phyloP scores from a whole-genome alignment of 176 grass and related monocot genomes.

The Poa pratensis region DNA sequence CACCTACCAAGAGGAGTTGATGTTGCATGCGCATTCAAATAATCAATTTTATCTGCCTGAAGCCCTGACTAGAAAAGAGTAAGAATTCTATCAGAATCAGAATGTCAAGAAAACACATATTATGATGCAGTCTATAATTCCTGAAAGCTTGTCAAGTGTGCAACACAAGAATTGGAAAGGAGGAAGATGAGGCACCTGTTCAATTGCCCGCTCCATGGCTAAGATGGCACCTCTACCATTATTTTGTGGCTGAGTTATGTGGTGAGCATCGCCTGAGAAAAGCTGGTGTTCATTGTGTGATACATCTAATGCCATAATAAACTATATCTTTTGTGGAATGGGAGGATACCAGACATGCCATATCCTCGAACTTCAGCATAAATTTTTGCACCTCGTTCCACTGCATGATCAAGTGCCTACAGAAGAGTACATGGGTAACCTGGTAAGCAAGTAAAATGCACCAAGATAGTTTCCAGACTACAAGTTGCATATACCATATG shows the following conservation, averaged over 20 bases:
- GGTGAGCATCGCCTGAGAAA: constrained; percentile 85
- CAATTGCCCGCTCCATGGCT: constrained; percentile 80
- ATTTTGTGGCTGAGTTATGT: constrained; percentile 88
- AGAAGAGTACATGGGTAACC: neutral
- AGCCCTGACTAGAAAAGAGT: constrained; percentile 71
- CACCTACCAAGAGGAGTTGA: constrained; percentile 88
- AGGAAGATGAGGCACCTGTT: constrained; percentile 53
- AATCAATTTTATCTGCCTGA: constrained; percentile 77
- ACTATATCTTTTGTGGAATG: constrained; percentile 8
- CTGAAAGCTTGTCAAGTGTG: neutral
- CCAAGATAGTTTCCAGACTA: neutral
- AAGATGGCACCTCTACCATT: constrained; percentile 85
- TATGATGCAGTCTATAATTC: constrained; percentile 11
- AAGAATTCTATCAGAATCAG: neutral
- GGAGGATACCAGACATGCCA: constrained; percentile 86
- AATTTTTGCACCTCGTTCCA: constrained; percentile 77
- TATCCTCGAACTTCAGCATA: constrained; percentile 94
- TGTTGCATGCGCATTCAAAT: constrained; percentile 92
- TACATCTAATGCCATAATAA: neutral
- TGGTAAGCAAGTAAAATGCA: constrained; percentile 30
- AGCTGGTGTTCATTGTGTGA: neutral
- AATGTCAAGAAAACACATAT: constrained; percentile 2
- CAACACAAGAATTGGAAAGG: constrained; percentile 4
- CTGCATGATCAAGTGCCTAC: constrained; percentile 88
- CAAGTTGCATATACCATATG: neutral